Conservation (phyloP, 768 basidiomycete genomes). For the Russula compacta region DNA sequence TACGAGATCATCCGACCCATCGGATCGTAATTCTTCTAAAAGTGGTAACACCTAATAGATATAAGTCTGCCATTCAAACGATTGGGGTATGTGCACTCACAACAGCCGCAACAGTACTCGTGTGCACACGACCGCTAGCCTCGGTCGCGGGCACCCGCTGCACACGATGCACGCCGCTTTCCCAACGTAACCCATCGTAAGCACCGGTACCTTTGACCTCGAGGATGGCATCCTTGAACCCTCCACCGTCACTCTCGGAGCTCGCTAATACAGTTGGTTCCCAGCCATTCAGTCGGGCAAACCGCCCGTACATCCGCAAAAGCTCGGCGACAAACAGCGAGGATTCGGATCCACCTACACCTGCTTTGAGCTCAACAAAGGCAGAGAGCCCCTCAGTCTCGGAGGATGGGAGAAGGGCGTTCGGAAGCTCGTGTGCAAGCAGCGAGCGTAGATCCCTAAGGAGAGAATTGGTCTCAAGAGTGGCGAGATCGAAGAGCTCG, state of each 20-base stretch:
- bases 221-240: slow-evolving; percentile 67
- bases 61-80: neutral
- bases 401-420: slow-evolving; percentile 65
- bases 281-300: slow-evolving; percentile 53
- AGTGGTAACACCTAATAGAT: slow-evolving; percentile 73
- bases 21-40: slow-evolving; percentile 46
- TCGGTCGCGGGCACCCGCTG: slow-evolving; percentile 93
- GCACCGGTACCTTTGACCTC: slow-evolving; percentile 72
- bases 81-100: slow-evolving; percentile 36
- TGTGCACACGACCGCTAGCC: slow-evolving; percentile 78
- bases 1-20: slow-evolving; percentile 54
- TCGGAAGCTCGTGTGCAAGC: slow-evolving; percentile 45
- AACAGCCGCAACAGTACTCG: slow-evolving; percentile 81
- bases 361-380: slow-evolving; percentile 84
- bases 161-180: slow-evolving; percentile 93
- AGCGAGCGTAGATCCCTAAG: slow-evolving; percentile 14
- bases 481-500: slow-evolving; percentile 19
- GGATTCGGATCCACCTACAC: slow-evolving; percentile 87
- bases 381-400: slow-evolving; percentile 59
- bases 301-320: slow-evolving; percentile 71
- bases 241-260: slow-evolving; percentile 51
- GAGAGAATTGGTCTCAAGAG: slow-evolving; percentile 4
- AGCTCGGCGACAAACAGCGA: slow-evolving; percentile 73
- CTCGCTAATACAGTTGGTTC: slow-evolving; percentile 48
- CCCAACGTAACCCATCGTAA: slow-evolving; percentile 77